Evolutionary conservation across 257 asterid species (phyloP).

Genomic region (Gynochthodes officinalis): DNA sequence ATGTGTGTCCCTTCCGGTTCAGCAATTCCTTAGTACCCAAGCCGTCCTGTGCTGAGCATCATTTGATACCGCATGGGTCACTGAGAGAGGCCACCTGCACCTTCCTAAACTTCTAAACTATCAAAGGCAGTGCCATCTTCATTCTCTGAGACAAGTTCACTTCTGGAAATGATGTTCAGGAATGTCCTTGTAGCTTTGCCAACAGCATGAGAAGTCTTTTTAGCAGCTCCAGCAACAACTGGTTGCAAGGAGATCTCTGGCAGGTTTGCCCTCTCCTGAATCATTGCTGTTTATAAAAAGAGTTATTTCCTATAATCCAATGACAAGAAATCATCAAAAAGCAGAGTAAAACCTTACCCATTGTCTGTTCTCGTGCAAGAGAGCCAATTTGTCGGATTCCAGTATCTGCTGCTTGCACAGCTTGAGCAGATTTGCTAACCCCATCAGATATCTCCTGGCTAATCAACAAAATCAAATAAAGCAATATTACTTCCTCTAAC

Average conservation of each 20-base stretch:
- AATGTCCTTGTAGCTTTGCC: constrained; percentile 68
- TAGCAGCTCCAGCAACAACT: constrained; percentile 82
- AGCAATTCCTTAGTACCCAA: neutral
- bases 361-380: constrained; percentile 70
- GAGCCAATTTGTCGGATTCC: constrained; percentile 85
- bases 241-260: constrained; percentile 84
- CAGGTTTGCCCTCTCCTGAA: constrained; percentile 88
- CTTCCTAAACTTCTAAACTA: constrained; percentile 22
- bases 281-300: constrained; percentile 59
- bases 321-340: constrained; percentile 4
- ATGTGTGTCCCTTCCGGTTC: neutral
- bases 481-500: constrained; percentile 15
- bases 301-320: neutral
- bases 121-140: constrained; percentile 39
- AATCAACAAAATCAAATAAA: constrained; percentile 27
- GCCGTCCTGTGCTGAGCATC: neutral
- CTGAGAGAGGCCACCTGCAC: neutral
- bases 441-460: constrained; percentile 92
- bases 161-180: constrained; percentile 62
- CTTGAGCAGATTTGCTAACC: constrained; percentile 86
- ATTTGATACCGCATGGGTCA: neutral
- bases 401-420: constrained; percentile 90
- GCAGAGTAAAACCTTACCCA: constrained; percentile 49
- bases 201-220: constrained; percentile 77
- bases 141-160: constrained; percentile 38